These are phyloP conservation scores for Dictyophora rubrovolvata DNA, from an alignment of 768 basidiomycete species.

Conservation along the genomic window DNA sequence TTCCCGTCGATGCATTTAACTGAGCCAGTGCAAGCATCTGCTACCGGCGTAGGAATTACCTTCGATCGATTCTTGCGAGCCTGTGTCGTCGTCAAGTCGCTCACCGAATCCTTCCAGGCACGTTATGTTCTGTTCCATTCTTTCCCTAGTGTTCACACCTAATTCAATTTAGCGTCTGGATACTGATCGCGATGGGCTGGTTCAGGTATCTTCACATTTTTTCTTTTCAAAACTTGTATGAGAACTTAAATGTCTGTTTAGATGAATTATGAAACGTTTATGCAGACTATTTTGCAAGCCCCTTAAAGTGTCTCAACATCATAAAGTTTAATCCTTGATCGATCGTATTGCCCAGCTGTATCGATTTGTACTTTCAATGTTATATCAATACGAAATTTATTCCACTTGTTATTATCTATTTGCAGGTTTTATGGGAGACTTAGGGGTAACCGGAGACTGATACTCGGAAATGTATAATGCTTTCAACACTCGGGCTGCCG, in stretches of 20 bases:
- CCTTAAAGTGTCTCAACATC: conserved; percentile 30
- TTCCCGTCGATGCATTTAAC: conserved; percentile 17
- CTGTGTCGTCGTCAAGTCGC: conserved; percentile 72
- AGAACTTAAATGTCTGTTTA: conserved; percentile 14
- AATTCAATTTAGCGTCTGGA: conserved; percentile 33
- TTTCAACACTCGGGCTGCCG: too few relatives aligned
- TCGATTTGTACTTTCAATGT: neutral
- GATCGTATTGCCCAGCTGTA: too few relatives aligned
- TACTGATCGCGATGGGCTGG: conserved; percentile 56
- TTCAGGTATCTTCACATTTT: conserved; percentile 22
- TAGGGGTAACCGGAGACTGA: too few relatives aligned
- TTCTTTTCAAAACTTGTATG: neutral
- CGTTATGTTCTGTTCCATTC: neutral
- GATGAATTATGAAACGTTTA: conserved; percentile 63
- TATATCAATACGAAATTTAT: neutral
- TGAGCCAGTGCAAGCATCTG: conserved; percentile 16
- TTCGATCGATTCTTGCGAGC: conserved; percentile 85
- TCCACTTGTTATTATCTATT: neutral
- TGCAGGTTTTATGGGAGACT: neutral
- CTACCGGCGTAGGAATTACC: conserved; percentile 48
- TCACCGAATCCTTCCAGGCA: conserved; percentile 56
- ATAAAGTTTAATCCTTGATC: too few relatives aligned
- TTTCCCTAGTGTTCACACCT: neutral
- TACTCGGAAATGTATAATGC: too few relatives aligned
- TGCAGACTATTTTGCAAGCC: conserved; percentile 54